phyloP scores from a whole-genome alignment of 1,284 basidiomycete genomes.

The Neolentinus lepideus region DNA sequence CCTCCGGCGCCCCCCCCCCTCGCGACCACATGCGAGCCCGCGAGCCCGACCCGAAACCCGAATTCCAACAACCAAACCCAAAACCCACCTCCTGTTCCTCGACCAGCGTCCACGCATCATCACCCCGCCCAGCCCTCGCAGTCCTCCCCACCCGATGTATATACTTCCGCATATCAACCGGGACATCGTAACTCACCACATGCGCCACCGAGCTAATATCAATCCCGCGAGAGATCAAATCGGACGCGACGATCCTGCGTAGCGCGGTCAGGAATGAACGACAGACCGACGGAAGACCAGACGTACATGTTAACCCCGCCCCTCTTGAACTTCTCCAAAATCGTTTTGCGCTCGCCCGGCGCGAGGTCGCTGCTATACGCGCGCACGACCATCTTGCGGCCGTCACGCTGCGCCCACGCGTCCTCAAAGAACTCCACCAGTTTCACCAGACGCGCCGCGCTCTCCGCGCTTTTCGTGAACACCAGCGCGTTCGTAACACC shows the following conservation, averaged over 20 bases:
- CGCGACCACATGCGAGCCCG: no score
- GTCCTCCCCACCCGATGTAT: constrained; percentile 95
- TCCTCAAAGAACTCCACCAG: constrained; percentile 72
- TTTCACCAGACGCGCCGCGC: constrained; percentile 75
- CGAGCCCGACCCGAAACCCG: not conserved
- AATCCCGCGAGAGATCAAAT: constrained; percentile 94
- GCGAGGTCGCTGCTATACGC: constrained; percentile 88
- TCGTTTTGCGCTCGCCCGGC: constrained; percentile 63
- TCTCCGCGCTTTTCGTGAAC: constrained; percentile 96
- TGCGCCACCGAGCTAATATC: constrained; percentile 89
- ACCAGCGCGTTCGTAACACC: constrained; percentile 71
- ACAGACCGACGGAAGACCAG: not conserved
- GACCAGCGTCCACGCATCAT: constrained; percentile 90
- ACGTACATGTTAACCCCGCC: constrained; percentile 81
- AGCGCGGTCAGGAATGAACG: constrained; percentile 2
- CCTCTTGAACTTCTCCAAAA: constrained; percentile 77
- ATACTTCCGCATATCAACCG: constrained; percentile 96
- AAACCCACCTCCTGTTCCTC: constrained; percentile 85
- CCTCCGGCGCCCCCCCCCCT: no score
- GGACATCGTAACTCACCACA: constrained; percentile 92
- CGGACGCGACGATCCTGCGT: constrained; percentile 84
- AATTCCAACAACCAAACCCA: not conserved
- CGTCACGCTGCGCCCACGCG: constrained; percentile 7
- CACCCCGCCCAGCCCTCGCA: constrained; percentile 82
- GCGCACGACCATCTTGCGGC: constrained; percentile 38